Conservation (phyloP, 1,284 basidiomycete species). For the Inonotus hispidus region DNA sequence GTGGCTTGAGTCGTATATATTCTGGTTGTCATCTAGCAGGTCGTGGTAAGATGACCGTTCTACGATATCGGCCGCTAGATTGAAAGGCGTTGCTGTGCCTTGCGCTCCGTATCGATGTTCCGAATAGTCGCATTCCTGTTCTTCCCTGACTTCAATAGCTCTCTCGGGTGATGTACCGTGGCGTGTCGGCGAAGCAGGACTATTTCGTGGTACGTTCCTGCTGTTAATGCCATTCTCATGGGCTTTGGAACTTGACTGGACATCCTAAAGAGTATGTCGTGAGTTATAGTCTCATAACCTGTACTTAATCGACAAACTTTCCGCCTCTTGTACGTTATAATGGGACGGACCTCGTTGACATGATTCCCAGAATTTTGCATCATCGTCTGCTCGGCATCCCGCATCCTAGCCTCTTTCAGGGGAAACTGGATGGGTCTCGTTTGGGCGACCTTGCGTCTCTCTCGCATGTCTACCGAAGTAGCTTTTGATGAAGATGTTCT, state of each 20-base stretch:
- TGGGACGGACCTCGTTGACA: neutral
- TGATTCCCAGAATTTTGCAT: neutral
- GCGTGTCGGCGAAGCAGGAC: no score
- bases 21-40: neutral
- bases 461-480: neutral
- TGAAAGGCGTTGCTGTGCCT: no score
- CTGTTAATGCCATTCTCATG: neutral
- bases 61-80: no score
- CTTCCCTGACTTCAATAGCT: no score
- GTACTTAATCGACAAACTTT: neutral
- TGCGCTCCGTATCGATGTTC: no score
- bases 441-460: neutral
- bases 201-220: neutral
- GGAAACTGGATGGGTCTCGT: constrained; percentile 3
- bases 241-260: neutral
- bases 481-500: neutral
- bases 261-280: neutral
- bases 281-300: neutral
- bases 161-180: no score
- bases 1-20: neutral
- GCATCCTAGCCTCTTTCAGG: constrained; percentile 9
- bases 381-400: neutral
- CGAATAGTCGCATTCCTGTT: no score
- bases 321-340: constrained; percentile 5
- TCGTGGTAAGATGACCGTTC: neutral